These are phyloP conservation scores for Haematococcus lacustris DNA, from an alignment of 139 green algal genomes.

Conservation along the genomic window DNA sequence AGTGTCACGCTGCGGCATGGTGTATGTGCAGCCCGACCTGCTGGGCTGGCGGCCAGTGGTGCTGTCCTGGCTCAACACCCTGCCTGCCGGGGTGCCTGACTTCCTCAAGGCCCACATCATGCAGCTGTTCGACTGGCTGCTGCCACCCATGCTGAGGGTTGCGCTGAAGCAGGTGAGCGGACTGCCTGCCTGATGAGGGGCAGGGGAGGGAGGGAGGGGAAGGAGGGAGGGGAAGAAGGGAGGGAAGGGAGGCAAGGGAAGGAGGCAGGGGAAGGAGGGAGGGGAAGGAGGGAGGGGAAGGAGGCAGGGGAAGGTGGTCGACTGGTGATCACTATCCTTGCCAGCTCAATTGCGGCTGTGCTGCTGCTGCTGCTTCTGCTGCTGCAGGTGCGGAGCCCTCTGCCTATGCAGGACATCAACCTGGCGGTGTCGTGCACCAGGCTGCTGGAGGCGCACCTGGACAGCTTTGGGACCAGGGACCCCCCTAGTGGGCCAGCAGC, in stretches of 20 bases:
- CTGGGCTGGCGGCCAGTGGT: constrained; percentile 67
- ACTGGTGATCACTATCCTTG: too few relatives aligned
- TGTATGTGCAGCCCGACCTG: constrained; percentile 53
- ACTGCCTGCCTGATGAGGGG: too few relatives aligned
- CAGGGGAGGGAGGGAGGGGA: too few relatives aligned
- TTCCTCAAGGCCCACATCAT: constrained; percentile 33
- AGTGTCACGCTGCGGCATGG: constrained; percentile 77
- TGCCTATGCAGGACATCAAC: constrained; percentile 59
- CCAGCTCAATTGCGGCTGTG: too few relatives aligned
- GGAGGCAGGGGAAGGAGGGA: too few relatives aligned
- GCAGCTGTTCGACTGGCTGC: constrained; percentile 64
- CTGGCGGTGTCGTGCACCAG: constrained; percentile 44
- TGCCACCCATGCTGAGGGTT: constrained; percentile 57
- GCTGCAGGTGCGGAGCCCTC: constrained; percentile 22
- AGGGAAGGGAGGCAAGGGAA: too few relatives aligned
- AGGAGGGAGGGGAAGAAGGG: too few relatives aligned
- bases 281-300: too few relatives aligned
- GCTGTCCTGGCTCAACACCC: constrained; percentile 49
- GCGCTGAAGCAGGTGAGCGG: constrained; percentile 39
- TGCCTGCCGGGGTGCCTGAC: constrained; percentile 45
- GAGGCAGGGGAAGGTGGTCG: too few relatives aligned
- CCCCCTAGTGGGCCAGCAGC: background rate
- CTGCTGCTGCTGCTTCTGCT: too few relatives aligned
- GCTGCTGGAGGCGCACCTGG: constrained; percentile 46
- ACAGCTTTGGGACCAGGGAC: constrained; percentile 28